phyloP scores from a whole-genome alignment of 2,329 filamentous ascomycete genomes.

The Escovopsis sp. region DNA sequence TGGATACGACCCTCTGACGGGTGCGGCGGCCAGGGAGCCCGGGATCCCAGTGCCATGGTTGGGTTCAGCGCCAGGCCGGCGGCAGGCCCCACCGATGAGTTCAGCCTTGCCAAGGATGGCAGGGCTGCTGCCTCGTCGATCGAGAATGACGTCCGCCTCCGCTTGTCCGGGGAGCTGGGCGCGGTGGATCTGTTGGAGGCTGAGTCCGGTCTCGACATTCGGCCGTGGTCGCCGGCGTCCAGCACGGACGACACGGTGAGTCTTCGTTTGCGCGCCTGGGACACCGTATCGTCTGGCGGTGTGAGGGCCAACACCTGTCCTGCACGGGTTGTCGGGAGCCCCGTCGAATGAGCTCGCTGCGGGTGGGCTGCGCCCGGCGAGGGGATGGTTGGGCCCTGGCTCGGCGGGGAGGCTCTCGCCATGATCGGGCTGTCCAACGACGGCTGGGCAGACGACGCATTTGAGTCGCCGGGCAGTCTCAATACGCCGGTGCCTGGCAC shows the following conservation, averaged over 20 bases:
- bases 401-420: conserved; percentile 11
- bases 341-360: conserved; percentile 15
- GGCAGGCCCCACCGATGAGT: conserved; percentile 14
- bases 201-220: conserved; percentile 4
- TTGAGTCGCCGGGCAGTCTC: conserved; percentile 27
- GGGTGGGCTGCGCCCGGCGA: conserved; percentile 10
- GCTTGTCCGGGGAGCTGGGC: conserved; percentile 16
- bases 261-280: conserved; percentile 28
- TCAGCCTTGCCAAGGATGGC: conserved; percentile 8
- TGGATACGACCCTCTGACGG: background rate
- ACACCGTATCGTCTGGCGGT: conserved; percentile 36
- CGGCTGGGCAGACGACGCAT: conserved; percentile 9
- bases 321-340: conserved; percentile 24
- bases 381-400: conserved; percentile 14
- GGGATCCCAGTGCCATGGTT: background rate
- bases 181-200: conserved; percentile 19
- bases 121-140: conserved; percentile 6
- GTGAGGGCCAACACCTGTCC: conserved; percentile 32
- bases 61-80: background rate
- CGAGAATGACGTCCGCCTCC: conserved; percentile 15
- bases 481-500: conserved; percentile 32
- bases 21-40: background rate
- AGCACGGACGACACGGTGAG: conserved; percentile 9
- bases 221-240: conserved; percentile 1
- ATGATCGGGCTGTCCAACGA: conserved; percentile 13